phyloP scores from a whole-genome alignment of 352 stramenopile species.

The Thalassiosira livingstoniorum region DNA sequence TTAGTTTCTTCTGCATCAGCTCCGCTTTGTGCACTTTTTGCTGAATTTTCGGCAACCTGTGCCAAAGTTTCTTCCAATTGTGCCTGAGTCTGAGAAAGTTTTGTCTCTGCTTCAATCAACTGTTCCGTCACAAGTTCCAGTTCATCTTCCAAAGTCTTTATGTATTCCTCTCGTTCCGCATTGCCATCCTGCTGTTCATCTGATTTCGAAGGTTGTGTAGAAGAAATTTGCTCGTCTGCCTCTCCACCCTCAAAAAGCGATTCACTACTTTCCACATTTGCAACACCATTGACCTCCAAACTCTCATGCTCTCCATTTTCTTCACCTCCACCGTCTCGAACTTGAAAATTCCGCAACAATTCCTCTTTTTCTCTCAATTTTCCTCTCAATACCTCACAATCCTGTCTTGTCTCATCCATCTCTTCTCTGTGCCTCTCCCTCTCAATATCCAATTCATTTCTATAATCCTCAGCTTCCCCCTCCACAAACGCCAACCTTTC shows the following conservation, averaged over 20 bases:
- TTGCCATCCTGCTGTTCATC: neutral
- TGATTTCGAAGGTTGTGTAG: neutral
- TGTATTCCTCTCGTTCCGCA: slow-evolving; percentile 73
- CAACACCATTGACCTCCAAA: slow-evolving; percentile 7
- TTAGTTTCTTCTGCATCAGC: slow-evolving; percentile 52
- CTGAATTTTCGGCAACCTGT: slow-evolving; percentile 25
- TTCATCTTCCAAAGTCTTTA: slow-evolving; percentile 84
- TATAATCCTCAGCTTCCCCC: slow-evolving; percentile 81
- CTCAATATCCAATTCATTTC: slow-evolving; percentile 77
- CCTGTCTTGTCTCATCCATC: slow-evolving; percentile 63
- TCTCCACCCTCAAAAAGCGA: neutral
- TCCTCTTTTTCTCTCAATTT: slow-evolving; percentile 65
- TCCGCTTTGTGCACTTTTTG: slow-evolving; percentile 41
- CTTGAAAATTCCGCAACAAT: no score
- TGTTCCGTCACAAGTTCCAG: slow-evolving; percentile 84
- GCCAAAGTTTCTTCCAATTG: slow-evolving; percentile 70
- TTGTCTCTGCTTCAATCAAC: slow-evolving; percentile 82
- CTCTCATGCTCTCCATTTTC: slow-evolving; percentile 25
- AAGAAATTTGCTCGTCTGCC: neutral
- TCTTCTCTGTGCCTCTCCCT: slow-evolving; percentile 70
- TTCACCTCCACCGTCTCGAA: slow-evolving; percentile 44
- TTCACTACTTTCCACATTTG: slow-evolving; percentile 6
- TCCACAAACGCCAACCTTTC: slow-evolving; percentile 86
- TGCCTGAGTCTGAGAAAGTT: slow-evolving; percentile 66
- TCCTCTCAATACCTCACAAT: slow-evolving; percentile 67